These are phyloP conservation scores for Melanopsichium pennsylvanicum DNA, from an alignment of 1,284 basidiomycete genomes.

Conservation along the genomic window DNA sequence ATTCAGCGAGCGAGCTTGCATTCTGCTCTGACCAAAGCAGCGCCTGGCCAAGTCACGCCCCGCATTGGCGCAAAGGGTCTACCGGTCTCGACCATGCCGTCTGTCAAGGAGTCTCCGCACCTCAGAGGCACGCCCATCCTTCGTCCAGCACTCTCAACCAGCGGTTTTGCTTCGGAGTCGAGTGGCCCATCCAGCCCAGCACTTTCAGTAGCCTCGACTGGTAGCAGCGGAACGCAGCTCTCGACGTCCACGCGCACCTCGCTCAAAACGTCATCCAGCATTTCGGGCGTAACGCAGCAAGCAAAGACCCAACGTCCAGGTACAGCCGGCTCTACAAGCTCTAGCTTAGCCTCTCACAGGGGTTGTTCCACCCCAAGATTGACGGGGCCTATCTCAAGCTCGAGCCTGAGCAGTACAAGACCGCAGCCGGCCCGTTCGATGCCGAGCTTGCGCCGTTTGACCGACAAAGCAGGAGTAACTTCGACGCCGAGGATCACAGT, in stretches of 20 bases:
- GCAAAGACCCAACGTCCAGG: slow-evolving; percentile 15
- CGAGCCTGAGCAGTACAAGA: not conserved
- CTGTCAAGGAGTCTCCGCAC: slow-evolving; percentile 23
- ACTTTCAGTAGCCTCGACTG: slow-evolving; percentile 20
- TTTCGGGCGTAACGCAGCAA: not conserved
- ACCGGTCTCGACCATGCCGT: slow-evolving; percentile 5
- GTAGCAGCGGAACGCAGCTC: slow-evolving; percentile 21
- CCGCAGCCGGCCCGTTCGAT: slow-evolving; percentile 36
- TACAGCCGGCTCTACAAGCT: slow-evolving; percentile 11
- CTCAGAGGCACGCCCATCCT: slow-evolving; percentile 9
- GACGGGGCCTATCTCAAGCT: slow-evolving; percentile 5
- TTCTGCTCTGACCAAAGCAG: slow-evolving; percentile 22
- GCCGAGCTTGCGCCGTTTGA: slow-evolving; percentile 33
- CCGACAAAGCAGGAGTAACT: slow-evolving; percentile 17
- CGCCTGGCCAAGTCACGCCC: slow-evolving; percentile 20
- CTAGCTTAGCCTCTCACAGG: slow-evolving; percentile 4
- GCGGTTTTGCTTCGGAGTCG: slow-evolving; percentile 33
- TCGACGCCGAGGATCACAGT: slow-evolving; percentile 38
- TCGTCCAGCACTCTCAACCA: slow-evolving; percentile 19
- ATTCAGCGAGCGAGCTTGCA: slow-evolving; percentile 29
- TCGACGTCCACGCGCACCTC: slow-evolving; percentile 24
- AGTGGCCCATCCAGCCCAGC: slow-evolving; percentile 41
- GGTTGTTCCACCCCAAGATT: slow-evolving; percentile 6
- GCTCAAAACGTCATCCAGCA: slow-evolving; percentile 1
- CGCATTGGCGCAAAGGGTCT: slow-evolving; percentile 21